Evolutionary conservation across 2,329 filamentous ascomycete genomes (phyloP), one percentile per base, ranked within the genome.

Genomic region (Paracoccidioides brasiliensis): DNA sequence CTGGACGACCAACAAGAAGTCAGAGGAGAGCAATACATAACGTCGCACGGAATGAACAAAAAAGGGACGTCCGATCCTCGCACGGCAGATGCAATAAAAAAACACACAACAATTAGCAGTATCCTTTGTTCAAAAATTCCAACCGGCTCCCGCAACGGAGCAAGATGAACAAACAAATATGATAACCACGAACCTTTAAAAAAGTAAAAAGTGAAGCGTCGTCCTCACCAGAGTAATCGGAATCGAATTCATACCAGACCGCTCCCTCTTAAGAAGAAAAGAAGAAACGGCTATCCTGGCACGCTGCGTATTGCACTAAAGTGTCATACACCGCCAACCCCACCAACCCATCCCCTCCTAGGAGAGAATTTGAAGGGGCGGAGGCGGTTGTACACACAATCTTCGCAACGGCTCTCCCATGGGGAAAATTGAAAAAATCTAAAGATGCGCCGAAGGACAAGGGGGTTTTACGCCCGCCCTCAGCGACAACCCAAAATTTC

Each of bases 281-380:
- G n/a, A n/a, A 68, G 64, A 61, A 57, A 70, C 68, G 74, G 12
- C 32, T 57, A 37, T 33, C 15, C 46, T 15, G 9, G 78, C 77
- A 90, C 82, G 88, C 88, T 81, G 86, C 87, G 86, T 89, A 93
- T 93, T 88, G 88, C 85, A 91, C 88, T 93, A 79, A 88, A 90
- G 87, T 89, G 83, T 84, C 83, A 72, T 77, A 66, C 56, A 57
- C 54, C 44, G 41, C 42, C 14, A 4, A n/a, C 9, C 37, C 38
- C 38, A n/a, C 33, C 15, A 5, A n/a, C 33, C 33, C n/a, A 38
- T 28, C 4, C 28, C 28, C 42, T 22, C 22, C 15, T 5, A 12
- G 44, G 9, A n/a, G 2, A 33, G 44, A 33, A 41, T 33, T 8
- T 14, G 28, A 49, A 55, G 56, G 48, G 49, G 55, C 40, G 54